Percentiles rank a stretch among this genome's conserved stretches.
phyloP scores from a whole-genome alignment of 2,329 filamentous ascomycete species.

The Colletotrichum caudatum region DNA sequence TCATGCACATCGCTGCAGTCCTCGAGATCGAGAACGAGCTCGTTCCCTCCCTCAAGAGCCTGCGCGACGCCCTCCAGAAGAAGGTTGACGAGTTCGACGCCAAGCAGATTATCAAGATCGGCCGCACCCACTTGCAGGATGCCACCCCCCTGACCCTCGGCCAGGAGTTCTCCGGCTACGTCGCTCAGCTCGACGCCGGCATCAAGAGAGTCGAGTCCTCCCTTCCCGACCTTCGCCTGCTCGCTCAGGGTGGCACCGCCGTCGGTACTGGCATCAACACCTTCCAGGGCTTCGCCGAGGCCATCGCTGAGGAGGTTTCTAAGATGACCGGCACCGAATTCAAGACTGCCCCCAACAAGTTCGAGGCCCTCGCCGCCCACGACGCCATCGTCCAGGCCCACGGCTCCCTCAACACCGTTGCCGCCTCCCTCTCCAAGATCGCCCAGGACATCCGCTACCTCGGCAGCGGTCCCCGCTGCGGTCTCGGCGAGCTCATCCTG shows the following conservation, averaged over 20 bases:
- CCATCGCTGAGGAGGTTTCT: slow-evolving; percentile 88
- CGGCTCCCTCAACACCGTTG: slow-evolving; percentile 92
- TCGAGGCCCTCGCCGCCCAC: slow-evolving; percentile 95
- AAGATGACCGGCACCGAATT: slow-evolving; percentile 95
- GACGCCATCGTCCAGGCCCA: slow-evolving; percentile 96
- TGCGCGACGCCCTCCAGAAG: slow-evolving; percentile 85
- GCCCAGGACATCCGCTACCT: slow-evolving; percentile 98
- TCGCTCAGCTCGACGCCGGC: slow-evolving; percentile 91
- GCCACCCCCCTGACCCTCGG: slow-evolving; percentile 95
- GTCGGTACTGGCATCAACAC: slow-evolving; percentile 99
- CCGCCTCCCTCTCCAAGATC: slow-evolving; percentile 94
- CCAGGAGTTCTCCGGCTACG: slow-evolving; percentile 98
- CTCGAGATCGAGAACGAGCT: slow-evolving; percentile 90
- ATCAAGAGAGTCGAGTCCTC: slow-evolving; percentile 87
- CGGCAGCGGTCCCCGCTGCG: slow-evolving; percentile 94
- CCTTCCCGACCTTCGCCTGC: slow-evolving; percentile 84
- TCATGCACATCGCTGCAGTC: slow-evolving; percentile 99
- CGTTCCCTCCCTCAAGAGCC: slow-evolving; percentile 82
- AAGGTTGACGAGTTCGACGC: slow-evolving; percentile 90
- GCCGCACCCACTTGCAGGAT: slow-evolving; percentile 96
- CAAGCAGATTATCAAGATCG: slow-evolving; percentile 97
- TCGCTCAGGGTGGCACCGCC: slow-evolving; percentile 96
- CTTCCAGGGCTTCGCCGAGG: slow-evolving; percentile 94
- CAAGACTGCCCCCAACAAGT: slow-evolving; percentile 98
- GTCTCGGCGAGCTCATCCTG: slow-evolving; percentile 90